Evolutionary conservation across 2,329 filamentous ascomycete species (phyloP).

Genomic region (Cercospora sp.): DNA sequence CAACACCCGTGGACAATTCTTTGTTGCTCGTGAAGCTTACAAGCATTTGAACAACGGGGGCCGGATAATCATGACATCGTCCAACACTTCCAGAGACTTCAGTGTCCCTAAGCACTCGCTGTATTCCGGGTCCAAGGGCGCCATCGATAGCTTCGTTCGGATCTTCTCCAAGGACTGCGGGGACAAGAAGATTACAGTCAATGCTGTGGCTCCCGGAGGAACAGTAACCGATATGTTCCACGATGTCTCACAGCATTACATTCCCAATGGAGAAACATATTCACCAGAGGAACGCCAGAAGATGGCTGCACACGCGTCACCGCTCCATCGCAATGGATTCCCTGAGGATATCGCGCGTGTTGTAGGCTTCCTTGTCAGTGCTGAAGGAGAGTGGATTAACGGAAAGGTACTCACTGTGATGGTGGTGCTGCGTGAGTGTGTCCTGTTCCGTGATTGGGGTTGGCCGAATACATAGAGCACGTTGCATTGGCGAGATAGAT

Average conservation of each 20-base stretch:
- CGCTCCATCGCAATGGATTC: conserved; percentile 61
- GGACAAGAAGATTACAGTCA: conserved; percentile 55
- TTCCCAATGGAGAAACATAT: conserved; percentile 52
- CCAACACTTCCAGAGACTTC: conserved; percentile 55
- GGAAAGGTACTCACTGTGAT: conserved; percentile 48
- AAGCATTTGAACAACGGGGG: conserved; percentile 52
- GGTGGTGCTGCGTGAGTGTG: conserved; percentile 5
- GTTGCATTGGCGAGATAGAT: not conserved
- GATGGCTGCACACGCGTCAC: conserved; percentile 46
- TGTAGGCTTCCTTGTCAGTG: conserved; percentile 57
- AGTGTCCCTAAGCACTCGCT: conserved; percentile 53
- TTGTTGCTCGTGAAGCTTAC: conserved; percentile 60
- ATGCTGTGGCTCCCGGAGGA: conserved; percentile 55
- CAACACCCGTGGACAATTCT: conserved; percentile 65
- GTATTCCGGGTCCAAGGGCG: conserved; percentile 59
- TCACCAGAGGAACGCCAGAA: not conserved
- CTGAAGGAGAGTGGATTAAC: conserved; percentile 56
- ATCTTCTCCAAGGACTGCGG: conserved; percentile 59
- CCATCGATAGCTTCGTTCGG: conserved; percentile 60
- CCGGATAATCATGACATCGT: conserved; percentile 53
- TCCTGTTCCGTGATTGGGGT: not conserved
- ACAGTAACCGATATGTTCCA: conserved; percentile 61
- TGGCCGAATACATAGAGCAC: not conserved
- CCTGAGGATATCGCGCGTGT: conserved; percentile 65
- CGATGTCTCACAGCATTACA: conserved; percentile 61